Conservation (phyloP, 345 rosid species). For the Adansonia digitata region DNA sequence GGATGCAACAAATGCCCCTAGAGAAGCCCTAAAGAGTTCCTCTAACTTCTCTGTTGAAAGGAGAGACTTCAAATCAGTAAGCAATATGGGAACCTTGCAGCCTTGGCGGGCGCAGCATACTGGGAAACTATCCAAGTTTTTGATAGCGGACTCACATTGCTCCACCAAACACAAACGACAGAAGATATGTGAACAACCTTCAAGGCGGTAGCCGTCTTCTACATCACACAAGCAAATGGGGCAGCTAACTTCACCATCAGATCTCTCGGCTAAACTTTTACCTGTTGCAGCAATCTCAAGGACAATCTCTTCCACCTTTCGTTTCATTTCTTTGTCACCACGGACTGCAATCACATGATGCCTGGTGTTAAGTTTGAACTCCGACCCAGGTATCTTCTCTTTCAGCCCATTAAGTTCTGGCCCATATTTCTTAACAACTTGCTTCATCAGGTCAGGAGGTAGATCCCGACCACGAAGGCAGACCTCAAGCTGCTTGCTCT, state of each 20-base stretch:
- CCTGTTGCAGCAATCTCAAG: constrained; percentile 40
- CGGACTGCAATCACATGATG: constrained; percentile 53
- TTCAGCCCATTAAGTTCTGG: constrained; percentile 70
- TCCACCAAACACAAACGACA: constrained; percentile 76
- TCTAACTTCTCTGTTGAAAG: constrained; percentile 60
- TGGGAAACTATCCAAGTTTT: constrained; percentile 65
- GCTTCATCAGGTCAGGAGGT: constrained; percentile 77
- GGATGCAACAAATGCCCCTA: constrained; percentile 56
- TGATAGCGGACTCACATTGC: constrained; percentile 68
- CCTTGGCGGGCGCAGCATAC: constrained; percentile 45
- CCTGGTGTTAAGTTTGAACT: constrained; percentile 45
- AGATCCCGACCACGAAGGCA: constrained; percentile 53
- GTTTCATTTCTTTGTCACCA: constrained; percentile 65
- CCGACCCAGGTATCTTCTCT: constrained; percentile 54
- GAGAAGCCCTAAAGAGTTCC: constrained; percentile 75
- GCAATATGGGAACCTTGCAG: constrained; percentile 46
- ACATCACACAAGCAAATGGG: constrained; percentile 85
- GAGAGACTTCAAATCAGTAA: constrained; percentile 58
- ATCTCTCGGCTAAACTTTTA: constrained; percentile 15
- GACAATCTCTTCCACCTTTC: constrained; percentile 55
- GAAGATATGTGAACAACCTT: constrained; percentile 67
- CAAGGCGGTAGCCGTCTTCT: constrained; percentile 69
- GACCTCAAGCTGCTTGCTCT: constrained; percentile 60
- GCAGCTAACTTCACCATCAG: constrained; percentile 38
- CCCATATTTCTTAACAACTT: constrained; percentile 64